These are phyloP conservation scores for Mucor racemosus DNA, from an alignment of 371 early-diverging fungal genomes.

Conservation along the genomic window DNA sequence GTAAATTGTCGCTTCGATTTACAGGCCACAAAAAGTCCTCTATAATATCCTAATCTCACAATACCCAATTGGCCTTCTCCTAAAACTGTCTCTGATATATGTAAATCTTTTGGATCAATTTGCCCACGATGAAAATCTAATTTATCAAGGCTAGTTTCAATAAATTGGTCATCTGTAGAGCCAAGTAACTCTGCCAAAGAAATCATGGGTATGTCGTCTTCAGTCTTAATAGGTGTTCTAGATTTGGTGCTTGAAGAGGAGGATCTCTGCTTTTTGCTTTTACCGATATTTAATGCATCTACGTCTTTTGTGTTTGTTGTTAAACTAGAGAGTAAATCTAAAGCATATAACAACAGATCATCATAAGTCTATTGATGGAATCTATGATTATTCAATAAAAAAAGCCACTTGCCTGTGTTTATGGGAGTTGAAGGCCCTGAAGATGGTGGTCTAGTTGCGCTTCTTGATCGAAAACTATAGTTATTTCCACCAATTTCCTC, in stretches of 20 bases:
- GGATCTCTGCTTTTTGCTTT: not conserved
- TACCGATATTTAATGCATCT: not conserved
- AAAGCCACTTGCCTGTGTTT: not conserved
- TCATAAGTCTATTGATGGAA: too few relatives aligned
- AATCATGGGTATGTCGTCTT: not conserved
- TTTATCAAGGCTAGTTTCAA: not conserved
- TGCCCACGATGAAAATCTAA: not conserved
- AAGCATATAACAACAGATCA: too few relatives aligned
- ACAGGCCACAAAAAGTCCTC: conserved; percentile 31
- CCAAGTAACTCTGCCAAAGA: not conserved
- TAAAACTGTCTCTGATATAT: conserved; percentile 9
- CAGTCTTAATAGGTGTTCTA: not conserved
- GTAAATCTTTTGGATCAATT: not conserved
- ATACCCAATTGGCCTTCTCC: conserved; percentile 40
- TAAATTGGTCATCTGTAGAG: not conserved
- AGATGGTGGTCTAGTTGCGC: not conserved
- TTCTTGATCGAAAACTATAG: not conserved
- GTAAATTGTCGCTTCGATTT: conserved; percentile 26
- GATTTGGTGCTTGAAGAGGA: not conserved
- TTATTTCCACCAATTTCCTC: too few relatives aligned
- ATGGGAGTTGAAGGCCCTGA: not conserved
- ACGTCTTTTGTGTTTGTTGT: not conserved
- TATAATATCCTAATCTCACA: conserved; percentile 28
- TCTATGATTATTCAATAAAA: too few relatives aligned
- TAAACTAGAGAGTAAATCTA: too few relatives aligned